phyloP scores from a whole-genome alignment of 2,329 filamentous ascomycete species.

The Drechslera avenae region DNA sequence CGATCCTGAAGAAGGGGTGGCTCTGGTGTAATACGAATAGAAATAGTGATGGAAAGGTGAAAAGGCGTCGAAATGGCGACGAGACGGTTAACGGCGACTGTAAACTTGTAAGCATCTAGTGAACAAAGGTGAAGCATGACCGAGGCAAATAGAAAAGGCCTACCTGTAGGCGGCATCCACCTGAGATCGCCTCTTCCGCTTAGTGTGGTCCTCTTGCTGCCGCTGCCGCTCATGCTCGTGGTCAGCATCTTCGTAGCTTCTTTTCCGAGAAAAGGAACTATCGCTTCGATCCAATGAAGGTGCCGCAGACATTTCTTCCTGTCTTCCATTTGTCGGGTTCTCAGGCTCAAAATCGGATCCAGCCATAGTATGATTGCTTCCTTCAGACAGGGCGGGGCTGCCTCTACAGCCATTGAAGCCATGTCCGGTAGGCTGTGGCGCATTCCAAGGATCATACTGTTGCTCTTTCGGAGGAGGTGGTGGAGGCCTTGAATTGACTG shows the following conservation, averaged over 20 bases:
- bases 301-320: constrained; percentile 14
- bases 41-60: not conserved
- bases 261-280: constrained; percentile 43
- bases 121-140: not conserved
- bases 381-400: constrained; percentile 43
- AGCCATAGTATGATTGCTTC: constrained; percentile 41
- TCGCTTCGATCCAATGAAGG: constrained; percentile 36
- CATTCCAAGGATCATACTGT: constrained; percentile 33
- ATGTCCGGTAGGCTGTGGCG: constrained; percentile 22
- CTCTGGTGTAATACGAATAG: not conserved
- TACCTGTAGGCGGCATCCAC: constrained; percentile 47
- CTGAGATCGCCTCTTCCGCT: constrained; percentile 44
- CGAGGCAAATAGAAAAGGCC: constrained; percentile 3
- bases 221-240: constrained; percentile 36
- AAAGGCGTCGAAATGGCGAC: not conserved
- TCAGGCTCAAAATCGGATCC: constrained; percentile 45
- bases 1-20: not conserved
- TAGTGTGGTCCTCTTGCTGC: constrained; percentile 45
- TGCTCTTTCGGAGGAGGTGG: constrained; percentile 28
- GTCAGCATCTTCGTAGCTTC: constrained; percentile 46
- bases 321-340: constrained; percentile 18
- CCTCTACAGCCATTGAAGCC: constrained; percentile 27
- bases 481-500: constrained; percentile 14
- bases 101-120: constrained; percentile 6
- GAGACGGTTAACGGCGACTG: constrained; percentile 19